Base-by-base conservation (phyloP, 139 green algal species). In the Parachlorella kessleri region DNA sequence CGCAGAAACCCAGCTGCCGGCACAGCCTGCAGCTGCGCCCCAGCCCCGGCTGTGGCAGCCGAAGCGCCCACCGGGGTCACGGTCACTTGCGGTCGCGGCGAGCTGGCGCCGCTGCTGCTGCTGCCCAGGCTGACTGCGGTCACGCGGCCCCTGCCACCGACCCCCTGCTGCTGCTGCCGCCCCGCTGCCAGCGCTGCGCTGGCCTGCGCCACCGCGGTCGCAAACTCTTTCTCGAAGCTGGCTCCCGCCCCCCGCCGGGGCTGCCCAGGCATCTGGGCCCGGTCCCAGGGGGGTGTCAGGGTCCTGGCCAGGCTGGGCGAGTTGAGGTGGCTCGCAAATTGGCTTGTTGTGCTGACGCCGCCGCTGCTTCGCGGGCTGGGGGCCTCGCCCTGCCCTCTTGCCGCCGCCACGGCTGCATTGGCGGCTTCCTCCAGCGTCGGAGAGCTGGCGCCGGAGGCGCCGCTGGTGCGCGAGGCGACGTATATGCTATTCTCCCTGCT, bases 101-200 rank as follows among this genome's bases (percentile, higher is more conserved):
- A 68, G 77, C 41, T 37, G 33, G 48, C 37, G 48, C 53, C 55
- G 69, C 38, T 76, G 67, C 63, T 72, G 39, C 70, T 67, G 53
- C 53, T 36, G 38, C 32, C 41, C 48, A 21, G 66, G 28, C 10
- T n/a, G 36, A n/a, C 63, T 78, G 73, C 30, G 21, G 36, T 10
- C 9, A 73, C 67, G 28, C 48, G n/a, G n/a, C n/a, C n/a, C n/a
- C 35, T 54, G 39, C 38, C 42, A 24, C 32, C 55, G 7, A 28
- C 59, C 48, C 30, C 41, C 48, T 18, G 39, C 40, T 30, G 9
- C 18, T 6, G 55, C 64, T 5, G 41, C 38, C 54, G 54, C 7
- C 7, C 65, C 18, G 18, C 65, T 24, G 65, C 65, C 65, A 70
- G 65, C 65, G 7, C 65, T 7, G 14, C 6, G n/a, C 8, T n/a